Evolutionary conservation across 108 stramenopile species (phyloP), one percentile per base, ranked within the genome.

Genomic region (Cyclostephanos invisitatus): DNA sequence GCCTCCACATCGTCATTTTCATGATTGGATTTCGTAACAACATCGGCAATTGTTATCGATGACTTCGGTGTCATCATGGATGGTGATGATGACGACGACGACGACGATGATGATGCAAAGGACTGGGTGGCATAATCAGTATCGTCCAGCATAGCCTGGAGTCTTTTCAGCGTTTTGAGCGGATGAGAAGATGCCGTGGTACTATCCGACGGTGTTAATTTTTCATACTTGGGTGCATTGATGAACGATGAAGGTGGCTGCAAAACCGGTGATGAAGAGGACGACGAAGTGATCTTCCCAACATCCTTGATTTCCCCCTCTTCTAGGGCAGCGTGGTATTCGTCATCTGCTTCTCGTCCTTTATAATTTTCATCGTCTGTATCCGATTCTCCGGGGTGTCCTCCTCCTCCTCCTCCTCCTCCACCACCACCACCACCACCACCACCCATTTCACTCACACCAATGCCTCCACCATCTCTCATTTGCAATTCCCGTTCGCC

Each of bases 121-220:
- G 81, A 67, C 10, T 62, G 49, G 10, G 92, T 91, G 51, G 91
- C 84, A 64, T 94, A 94, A 77, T 91, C 93, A 3, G 89, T 88
- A 42, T 91, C 89, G 63, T 94, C 93, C 63, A 94, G 65, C 86
- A 94, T 90, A 53, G 89, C 87, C 70, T 91, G 93, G 2, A 94
- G 70, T 65, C 84, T 90, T 62, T 90, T 72, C 28, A 94, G 64
- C 15, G 93, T 94, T 67, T 85, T 48, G 40, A 94, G 48, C 7
- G 92, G 92, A 53, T 87, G 85, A 2, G 89, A 89, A 57, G 75
- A 24, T 44, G 65, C 32, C 28, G 55, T 35, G 57, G 25, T 25
- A 24, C 24, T 25, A 56, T 28, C 25, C 3, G 24, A 14, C 27
- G 27, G 55, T 8, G 22, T 56, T 21, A 21, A 28, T 28, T 24